Evolutionary conservation across 352 stramenopile genomes (phyloP).

Genomic region (Phytophthora sansomeana): DNA sequence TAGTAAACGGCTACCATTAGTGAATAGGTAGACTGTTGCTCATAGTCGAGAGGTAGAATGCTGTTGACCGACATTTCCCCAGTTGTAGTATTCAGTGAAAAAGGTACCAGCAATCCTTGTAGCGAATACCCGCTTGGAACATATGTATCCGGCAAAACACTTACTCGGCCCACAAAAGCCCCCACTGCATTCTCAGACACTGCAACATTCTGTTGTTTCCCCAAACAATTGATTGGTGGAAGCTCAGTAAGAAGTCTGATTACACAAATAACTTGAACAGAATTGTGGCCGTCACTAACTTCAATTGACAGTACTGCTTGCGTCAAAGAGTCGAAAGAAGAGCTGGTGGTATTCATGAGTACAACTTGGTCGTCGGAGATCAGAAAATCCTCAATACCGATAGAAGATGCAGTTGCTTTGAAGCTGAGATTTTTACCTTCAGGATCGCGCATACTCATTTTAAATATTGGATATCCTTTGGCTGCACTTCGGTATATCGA

Average conservation of each 20-base stretch:
- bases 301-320: conserved; percentile 24
- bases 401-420: conserved; percentile 14
- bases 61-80: conserved; percentile 40
- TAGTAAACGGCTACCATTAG: conserved; percentile 51
- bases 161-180: conserved; percentile 13
- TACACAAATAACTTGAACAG: conserved; percentile 24
- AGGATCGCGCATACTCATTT: conserved; percentile 27
- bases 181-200: conserved; percentile 32
- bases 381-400: conserved; percentile 6
- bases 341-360: conserved; percentile 15
- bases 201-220: conserved; percentile 15
- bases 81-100: conserved; percentile 48
- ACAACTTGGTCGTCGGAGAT: conserved; percentile 29
- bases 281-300: conserved; percentile 32
- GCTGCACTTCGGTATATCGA: conserved; percentile 36
- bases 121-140: conserved; percentile 6
- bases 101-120: conserved; percentile 29
- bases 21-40: conserved; percentile 35
- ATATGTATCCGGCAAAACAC: conserved; percentile 19
- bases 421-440: conserved; percentile 21
- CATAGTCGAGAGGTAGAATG: conserved; percentile 50
- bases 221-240: conserved; percentile 46
- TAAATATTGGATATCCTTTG: conserved; percentile 20
- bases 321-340: background rate
- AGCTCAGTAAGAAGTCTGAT: conserved; percentile 35